Evolutionary conservation across 2,329 filamentous ascomycete genomes (phyloP), one percentile per base, ranked within the genome.

Genomic region (Ophiocordyceps robertsii): DNA sequence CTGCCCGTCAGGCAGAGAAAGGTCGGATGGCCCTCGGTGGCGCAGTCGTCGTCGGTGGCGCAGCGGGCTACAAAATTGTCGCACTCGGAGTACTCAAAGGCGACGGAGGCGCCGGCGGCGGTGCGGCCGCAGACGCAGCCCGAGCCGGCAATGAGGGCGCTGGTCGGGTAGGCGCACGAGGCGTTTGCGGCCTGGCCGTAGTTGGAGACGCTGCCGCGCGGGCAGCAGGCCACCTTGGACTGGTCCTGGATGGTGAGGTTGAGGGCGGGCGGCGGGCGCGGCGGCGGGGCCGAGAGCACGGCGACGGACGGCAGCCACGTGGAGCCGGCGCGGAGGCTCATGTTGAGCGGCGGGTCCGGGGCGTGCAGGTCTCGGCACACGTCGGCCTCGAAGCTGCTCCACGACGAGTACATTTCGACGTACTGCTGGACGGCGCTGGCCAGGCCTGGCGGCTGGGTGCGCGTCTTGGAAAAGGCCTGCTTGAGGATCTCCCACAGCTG

Each of bases 231-330:
- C 0, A 51, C 40, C 30, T 51, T 49, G 1, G 50, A 46, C 0
- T 60, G 52, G 37, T 65, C 59, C 38, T 63, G 61, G 3, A 63
- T 45, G 1, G 56, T 61, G 10, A 61, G 44, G 44, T 60, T 59
- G 43, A 56, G 59, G 1, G 47, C 42, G 1, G 38, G 47, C 1
- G 39, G 47, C 12, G 52, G 48, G 32, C 48, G 43, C 12, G 57
- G 61, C 1, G 58, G 53, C 48, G 54, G 54, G 42, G 53, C 56
- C 19, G 24, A 27, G 24, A 62, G 50, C 4, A 49, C 51, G 3
- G 57, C 53, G 39, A 63, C 47, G 24, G 52, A 49, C 3, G 52
- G 49, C 24, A 62, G 51, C 7, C 19, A 41, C 4, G 57, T 50
- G 6, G 49, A 53, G 8, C 60, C 60, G 0, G 60, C 59, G 8